phyloP scores from a whole-genome alignment of 441 rosid species.

The Erodium moschatum region DNA sequence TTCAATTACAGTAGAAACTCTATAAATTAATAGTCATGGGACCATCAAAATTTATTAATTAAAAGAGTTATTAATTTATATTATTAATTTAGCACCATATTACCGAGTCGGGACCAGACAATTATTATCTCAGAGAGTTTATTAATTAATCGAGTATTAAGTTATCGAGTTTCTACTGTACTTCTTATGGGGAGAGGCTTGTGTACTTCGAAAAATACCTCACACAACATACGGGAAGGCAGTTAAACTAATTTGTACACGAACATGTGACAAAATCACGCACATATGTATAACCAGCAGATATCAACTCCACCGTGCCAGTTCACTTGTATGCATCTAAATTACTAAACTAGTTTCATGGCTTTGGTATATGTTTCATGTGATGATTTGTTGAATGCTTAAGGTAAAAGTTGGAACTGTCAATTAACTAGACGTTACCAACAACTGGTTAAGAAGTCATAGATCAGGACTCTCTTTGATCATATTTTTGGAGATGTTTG shows the following conservation, averaged over 20 bases:
- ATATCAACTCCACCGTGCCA: neutral
- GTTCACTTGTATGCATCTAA: neutral
- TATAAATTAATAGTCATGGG: no score
- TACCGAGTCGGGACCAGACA: no score
- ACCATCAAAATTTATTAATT: no score
- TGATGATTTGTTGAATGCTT: neutral
- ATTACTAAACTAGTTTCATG: neutral
- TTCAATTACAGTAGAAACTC: no score
- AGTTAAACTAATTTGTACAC: neutral
- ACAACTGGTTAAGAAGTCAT: neutral
- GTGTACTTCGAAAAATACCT: neutral
- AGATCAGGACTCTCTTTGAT: neutral
- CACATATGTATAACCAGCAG: neutral
- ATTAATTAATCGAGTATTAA: no score
- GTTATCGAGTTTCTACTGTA: no score
- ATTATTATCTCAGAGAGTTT: no score
- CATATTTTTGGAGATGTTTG: no score
- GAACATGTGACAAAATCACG: neutral
- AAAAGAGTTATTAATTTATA: no score
- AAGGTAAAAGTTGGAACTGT: neutral
- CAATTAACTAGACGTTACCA: neutral
- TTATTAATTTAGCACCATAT: no score
- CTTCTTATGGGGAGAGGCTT: neutral
- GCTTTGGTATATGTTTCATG: neutral
- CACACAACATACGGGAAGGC: neutral